Evolutionary conservation across 352 stramenopile species (phyloP).

Genomic region (Phytophthora pseudosyringae): DNA sequence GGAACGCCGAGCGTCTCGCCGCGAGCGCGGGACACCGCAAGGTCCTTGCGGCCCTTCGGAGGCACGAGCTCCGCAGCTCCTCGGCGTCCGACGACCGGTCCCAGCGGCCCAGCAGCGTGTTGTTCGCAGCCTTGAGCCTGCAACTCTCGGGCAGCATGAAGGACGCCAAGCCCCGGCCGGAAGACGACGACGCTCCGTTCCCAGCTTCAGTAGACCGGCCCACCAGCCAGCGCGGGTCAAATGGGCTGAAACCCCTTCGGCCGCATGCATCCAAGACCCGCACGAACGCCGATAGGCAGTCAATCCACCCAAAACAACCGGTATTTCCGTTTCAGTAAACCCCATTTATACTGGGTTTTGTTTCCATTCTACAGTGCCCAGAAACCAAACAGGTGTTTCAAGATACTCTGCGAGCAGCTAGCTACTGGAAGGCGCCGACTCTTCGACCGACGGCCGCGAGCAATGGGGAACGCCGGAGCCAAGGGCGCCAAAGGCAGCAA

Average conservation of each 20-base stretch:
- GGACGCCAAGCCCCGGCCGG: neutral
- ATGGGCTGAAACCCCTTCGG: slow-evolving; percentile 15
- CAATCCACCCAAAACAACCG: too few relatives aligned
- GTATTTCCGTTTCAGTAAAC: neutral
- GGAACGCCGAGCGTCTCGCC: slow-evolving; percentile 22
- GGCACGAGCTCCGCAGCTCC: slow-evolving; percentile 4
- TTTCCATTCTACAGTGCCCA: neutral
- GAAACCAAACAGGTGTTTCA: neutral
- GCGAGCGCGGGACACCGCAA: slow-evolving; percentile 13
- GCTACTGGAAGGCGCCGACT: slow-evolving; percentile 1
- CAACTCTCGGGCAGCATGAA: neutral
- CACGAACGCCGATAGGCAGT: neutral
- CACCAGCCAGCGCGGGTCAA: neutral
- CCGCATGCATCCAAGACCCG: too few relatives aligned
- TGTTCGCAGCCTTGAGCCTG: slow-evolving; percentile 4
- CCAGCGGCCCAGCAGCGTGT: neutral
- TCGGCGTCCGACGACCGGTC: neutral
- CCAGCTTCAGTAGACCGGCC: neutral
- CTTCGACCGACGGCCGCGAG: neutral
- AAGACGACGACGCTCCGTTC: slow-evolving; percentile 1
- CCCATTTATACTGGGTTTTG: neutral
- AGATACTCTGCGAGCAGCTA: slow-evolving; percentile 1
- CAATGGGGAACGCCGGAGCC: slow-evolving; percentile 62
- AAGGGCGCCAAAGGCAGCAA: slow-evolving; percentile 71
- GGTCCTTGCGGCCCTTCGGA: slow-evolving; percentile 16